Percentiles rank a stretch among this genome's conserved stretches.
Evolutionary conservation across 306 rosid genomes (phyloP).

Genomic region (Ormosia emarginata): DNA sequence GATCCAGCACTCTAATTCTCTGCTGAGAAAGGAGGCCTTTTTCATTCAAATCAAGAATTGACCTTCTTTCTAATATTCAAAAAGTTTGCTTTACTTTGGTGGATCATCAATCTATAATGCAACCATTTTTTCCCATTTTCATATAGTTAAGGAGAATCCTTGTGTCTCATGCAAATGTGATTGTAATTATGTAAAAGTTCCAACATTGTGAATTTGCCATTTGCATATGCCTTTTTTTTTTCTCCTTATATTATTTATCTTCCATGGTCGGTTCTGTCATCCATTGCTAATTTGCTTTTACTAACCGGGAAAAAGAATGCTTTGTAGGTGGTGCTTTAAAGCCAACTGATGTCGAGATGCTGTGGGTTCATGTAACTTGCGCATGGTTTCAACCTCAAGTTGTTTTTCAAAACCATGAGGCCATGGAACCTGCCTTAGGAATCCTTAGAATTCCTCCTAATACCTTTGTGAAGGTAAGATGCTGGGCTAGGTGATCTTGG

Average conservation of each 20-base stretch:
- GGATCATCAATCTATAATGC: neutral
- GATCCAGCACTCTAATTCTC: constrained; percentile 8
- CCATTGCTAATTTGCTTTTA: constrained; percentile 13
- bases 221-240: neutral
- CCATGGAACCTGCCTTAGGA: constrained; percentile 96
- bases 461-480: constrained; percentile 72
- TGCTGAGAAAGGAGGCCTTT: neutral
- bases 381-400: constrained; percentile 96
- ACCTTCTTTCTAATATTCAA: neutral
- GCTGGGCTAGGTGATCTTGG: neutral
- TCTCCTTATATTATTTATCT: neutral
- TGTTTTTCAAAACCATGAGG: constrained; percentile 69
- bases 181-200: neutral
- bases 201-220: neutral
- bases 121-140: neutral
- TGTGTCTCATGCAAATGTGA: neutral
- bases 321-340: constrained; percentile 92
- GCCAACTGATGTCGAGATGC: constrained; percentile 87
- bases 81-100: neutral
- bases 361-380: constrained; percentile 93
- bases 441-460: constrained; percentile 73
- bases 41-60: constrained; percentile 1
- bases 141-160: neutral
- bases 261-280: neutral
- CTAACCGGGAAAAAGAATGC: constrained; percentile 9